A percentile compares a stretch with the other conserved stretches of the same genome.
Evolutionary conservation across 306 rosid genomes (phyloP).

Genomic region (Crataegus laevigata): DNA sequence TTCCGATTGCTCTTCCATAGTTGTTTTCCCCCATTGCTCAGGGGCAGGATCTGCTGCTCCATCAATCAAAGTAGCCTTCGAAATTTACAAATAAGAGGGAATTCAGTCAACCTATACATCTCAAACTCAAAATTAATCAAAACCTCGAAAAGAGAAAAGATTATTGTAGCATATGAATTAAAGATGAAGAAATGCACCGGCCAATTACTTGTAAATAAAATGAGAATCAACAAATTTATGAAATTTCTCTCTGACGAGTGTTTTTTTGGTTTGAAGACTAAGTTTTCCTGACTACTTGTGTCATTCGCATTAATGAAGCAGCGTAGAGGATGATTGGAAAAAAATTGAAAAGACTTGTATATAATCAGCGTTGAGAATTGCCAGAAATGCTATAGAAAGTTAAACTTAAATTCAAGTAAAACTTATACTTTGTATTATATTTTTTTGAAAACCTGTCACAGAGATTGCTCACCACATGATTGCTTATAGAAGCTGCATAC

Average conservation of each 20-base stretch:
- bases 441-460: not conserved
- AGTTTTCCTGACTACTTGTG: not conserved
- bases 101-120: not conserved
- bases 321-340: not conserved
- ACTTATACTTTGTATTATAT: not conserved
- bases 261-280: not conserved
- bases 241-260: not conserved
- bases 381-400: not conserved
- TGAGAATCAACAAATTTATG: no score
- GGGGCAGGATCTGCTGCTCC: conserved; percentile 99
- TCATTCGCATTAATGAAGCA: not conserved
- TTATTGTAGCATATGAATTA: not conserved
- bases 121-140: not conserved
- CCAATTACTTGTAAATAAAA: not conserved
- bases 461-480: conserved; percentile 64
- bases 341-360: not conserved
- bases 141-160: not conserved
- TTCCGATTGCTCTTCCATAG: conserved; percentile 73
- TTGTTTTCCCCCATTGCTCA: conserved; percentile 94
- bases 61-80: conserved; percentile 77
- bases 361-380: not conserved
- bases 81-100: conserved; percentile 6
- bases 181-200: not conserved
- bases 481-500: conserved; percentile 78
- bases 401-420: not conserved